These are phyloP conservation scores for Linum lewisii DNA, from an alignment of 345 rosid species.

Conservation along the genomic window DNA sequence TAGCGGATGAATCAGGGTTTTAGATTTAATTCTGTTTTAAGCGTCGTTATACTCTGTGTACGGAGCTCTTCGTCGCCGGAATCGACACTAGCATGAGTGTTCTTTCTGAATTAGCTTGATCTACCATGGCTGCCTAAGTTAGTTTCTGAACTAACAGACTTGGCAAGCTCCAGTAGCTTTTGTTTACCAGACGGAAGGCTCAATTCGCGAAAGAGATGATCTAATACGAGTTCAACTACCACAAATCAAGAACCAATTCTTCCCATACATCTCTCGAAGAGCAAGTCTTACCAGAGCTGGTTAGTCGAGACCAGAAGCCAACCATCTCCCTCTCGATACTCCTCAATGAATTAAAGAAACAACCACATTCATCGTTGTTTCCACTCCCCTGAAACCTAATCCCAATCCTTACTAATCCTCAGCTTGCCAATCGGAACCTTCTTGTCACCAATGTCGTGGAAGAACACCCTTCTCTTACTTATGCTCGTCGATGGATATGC, in stretches of 20 bases:
- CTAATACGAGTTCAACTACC: neutral
- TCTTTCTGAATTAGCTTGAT: no score
- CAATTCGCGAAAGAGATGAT: neutral
- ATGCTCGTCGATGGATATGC: no score
- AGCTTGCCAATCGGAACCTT: slow-evolving; percentile 16
- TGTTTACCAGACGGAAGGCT: neutral
- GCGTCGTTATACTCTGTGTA: no score
- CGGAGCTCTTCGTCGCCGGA: no score
- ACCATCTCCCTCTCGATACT: neutral
- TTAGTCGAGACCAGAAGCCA: neutral
- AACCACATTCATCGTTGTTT: neutral
- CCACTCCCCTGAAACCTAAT: slow-evolving; percentile 12
- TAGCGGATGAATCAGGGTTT: no score
- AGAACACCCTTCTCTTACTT: slow-evolving; percentile 33
- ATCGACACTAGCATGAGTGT: no score
- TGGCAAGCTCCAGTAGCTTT: neutral
- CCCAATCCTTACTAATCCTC: slow-evolving; percentile 28
- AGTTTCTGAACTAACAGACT: neutral
- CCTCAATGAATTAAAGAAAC: neutral
- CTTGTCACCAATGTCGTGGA: slow-evolving; percentile 33
- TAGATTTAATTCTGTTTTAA: no score
- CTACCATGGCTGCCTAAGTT: no score
- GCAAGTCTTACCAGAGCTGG: neutral
- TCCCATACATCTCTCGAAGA: neutral
- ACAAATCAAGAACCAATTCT: neutral